phyloP scores from a whole-genome alignment of 305 asterid species.

The Fraxinus sp. region DNA sequence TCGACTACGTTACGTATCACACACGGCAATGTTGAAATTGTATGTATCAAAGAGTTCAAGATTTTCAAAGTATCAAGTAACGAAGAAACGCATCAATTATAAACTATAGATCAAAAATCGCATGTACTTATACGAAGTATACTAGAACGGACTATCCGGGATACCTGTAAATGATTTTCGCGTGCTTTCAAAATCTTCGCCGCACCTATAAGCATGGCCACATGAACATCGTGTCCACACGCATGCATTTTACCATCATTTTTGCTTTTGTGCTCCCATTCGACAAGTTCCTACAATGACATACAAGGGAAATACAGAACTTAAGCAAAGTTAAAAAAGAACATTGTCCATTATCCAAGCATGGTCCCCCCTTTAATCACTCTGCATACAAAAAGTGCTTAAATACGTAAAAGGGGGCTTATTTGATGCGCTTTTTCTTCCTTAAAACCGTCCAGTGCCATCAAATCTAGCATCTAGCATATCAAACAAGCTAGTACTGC shows the following conservation, averaged over 20 bases:
- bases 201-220: slow-evolving; percentile 88
- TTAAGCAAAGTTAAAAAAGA: neutral
- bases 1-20: neutral
- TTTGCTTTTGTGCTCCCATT: slow-evolving; percentile 86
- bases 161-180: slow-evolving; percentile 56
- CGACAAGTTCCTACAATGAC: slow-evolving; percentile 65
- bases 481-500: neutral
- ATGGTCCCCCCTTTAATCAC: neutral
- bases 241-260: slow-evolving; percentile 89
- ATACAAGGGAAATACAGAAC: neutral
- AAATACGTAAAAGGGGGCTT: neutral
- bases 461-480: slow-evolving; percentile 3
- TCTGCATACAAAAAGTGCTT: neutral
- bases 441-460: neutral
- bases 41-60: neutral
- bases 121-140: neutral
- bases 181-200: slow-evolving; percentile 78
- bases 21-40: neutral
- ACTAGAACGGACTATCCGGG: neutral
- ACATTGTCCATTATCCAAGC: neutral
- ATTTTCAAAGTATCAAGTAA: neutral
- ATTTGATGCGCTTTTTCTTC: neutral
- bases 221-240: slow-evolving; percentile 95
- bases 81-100: neutral
- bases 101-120: neutral